Evolutionary conservation across 2,329 filamentous ascomycete genomes (phyloP).

Genomic region (Trichoderma lentiforme): DNA sequence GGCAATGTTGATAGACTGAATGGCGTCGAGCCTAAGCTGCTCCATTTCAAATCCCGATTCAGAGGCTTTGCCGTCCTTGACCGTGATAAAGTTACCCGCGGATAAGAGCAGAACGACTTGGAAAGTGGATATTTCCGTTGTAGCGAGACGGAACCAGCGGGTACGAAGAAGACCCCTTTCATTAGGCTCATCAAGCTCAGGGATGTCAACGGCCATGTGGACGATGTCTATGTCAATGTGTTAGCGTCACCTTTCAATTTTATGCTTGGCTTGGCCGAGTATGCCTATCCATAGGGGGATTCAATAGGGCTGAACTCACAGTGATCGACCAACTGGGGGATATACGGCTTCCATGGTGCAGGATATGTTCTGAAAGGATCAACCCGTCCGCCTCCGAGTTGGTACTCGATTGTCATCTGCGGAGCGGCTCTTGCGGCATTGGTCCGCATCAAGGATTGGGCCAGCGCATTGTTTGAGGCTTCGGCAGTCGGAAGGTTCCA

Average conservation of each 20-base stretch:
- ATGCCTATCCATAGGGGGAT: not conserved
- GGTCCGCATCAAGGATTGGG: not conserved
- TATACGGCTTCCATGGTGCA: slow-evolving; percentile 21
- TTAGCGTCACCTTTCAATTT: not conserved
- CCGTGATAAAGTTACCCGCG: slow-evolving; percentile 27
- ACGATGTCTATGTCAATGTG: slow-evolving; percentile 23
- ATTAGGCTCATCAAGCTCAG: slow-evolving; percentile 28
- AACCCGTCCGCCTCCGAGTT: slow-evolving; percentile 26
- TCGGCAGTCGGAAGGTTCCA: not conserved
- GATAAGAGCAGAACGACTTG: slow-evolving; percentile 29
- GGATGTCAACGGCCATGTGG: slow-evolving; percentile 31
- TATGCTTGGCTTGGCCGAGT: not conserved
- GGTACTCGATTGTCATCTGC: slow-evolving; percentile 20
- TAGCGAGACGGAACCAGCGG: slow-evolving; percentile 30
- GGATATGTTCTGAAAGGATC: slow-evolving; percentile 29
- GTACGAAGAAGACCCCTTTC: slow-evolving; percentile 27
- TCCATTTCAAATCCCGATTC: slow-evolving; percentile 32
- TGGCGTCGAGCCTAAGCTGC: slow-evolving; percentile 42
- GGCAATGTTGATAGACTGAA: slow-evolving; percentile 41
- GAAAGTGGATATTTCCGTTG: slow-evolving; percentile 26
- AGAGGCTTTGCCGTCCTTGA: slow-evolving; percentile 17
- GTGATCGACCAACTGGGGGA: slow-evolving; percentile 27
- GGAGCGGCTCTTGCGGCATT: not conserved
- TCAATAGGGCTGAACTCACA: slow-evolving; percentile 21
- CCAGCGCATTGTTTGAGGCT: not conserved